These are phyloP conservation scores for Lobosporangium transversale DNA, from an alignment of 192 early-diverging fungal genomes.

Conservation along the genomic window DNA sequence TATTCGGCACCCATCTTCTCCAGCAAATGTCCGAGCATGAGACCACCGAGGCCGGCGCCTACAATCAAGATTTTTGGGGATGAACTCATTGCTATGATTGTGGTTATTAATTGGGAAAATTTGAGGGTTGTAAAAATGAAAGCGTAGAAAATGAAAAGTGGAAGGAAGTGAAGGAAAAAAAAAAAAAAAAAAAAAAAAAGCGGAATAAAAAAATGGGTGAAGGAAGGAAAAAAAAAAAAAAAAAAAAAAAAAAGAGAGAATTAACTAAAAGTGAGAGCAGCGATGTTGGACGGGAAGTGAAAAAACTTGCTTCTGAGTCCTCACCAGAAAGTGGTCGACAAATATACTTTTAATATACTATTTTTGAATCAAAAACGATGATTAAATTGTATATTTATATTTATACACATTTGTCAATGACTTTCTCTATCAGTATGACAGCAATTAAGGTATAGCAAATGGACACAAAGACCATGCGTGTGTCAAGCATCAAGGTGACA, in stretches of 20 bases:
- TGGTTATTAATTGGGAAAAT: neutral
- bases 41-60: neutral
- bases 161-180: neutral
- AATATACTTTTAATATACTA: no score
- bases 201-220: neutral
- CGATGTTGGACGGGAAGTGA: neutral
- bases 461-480: no score
- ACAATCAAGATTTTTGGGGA: neutral
- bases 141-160: neutral
- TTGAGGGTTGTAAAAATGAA: neutral
- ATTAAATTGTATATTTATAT: neutral
- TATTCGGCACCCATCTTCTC: neutral
- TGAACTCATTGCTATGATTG: neutral
- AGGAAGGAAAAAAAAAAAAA: neutral
- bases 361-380: neutral
- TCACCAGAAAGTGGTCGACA: no score
- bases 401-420: neutral
- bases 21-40: neutral
- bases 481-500: no score
- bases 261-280: neutral
- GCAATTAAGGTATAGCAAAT: no score
- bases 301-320: neutral
- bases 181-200: slow-evolving; percentile 11
- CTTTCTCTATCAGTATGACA: no score
- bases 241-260: slow-evolving; percentile 1